phyloP scores from a whole-genome alignment of 2,329 filamentous ascomycete genomes.

The Stemphylium vesicarium region DNA sequence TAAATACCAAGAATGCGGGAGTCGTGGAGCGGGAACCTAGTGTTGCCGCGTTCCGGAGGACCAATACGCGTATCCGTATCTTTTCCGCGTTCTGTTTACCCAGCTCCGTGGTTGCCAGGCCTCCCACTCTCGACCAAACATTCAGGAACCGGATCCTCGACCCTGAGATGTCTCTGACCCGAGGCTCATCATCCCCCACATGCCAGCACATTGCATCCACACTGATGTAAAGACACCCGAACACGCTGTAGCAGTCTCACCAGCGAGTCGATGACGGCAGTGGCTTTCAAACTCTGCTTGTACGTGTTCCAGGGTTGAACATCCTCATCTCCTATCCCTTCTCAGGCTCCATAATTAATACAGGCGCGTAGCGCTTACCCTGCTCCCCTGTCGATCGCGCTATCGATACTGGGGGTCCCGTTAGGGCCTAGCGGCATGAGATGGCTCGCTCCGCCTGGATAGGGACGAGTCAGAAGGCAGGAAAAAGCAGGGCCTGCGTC shows the following conservation, averaged over 20 bases:
- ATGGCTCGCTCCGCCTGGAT: background rate
- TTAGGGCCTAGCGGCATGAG: background rate
- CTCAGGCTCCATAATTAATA: constrained; percentile 3
- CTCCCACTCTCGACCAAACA: background rate
- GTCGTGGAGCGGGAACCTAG: too few species aligned
- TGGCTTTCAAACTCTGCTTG: background rate
- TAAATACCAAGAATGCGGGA: too few species aligned
- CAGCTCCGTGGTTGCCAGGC: too few species aligned
- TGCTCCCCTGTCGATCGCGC: constrained; percentile 31
- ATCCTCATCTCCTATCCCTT: constrained; percentile 14
- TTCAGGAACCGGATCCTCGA: background rate
- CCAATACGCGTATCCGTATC: too few species aligned
- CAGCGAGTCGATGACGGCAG: constrained; percentile 1
- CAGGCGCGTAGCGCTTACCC: constrained; percentile 3
- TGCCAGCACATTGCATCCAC: background rate
- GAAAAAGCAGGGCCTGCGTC: constrained; percentile 1
- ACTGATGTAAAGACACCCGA: background rate
- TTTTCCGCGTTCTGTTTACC: too few species aligned
- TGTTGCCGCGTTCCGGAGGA: too few species aligned
- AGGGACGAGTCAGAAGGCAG: background rate
- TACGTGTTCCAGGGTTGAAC: constrained; percentile 3
- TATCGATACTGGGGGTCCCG: constrained; percentile 14
- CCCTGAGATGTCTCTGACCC: background rate
- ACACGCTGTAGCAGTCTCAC: background rate
- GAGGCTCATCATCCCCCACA: background rate